phyloP scores from a whole-genome alignment of 108 stramenopile genomes.

The Cylindrotheca closterium region DNA sequence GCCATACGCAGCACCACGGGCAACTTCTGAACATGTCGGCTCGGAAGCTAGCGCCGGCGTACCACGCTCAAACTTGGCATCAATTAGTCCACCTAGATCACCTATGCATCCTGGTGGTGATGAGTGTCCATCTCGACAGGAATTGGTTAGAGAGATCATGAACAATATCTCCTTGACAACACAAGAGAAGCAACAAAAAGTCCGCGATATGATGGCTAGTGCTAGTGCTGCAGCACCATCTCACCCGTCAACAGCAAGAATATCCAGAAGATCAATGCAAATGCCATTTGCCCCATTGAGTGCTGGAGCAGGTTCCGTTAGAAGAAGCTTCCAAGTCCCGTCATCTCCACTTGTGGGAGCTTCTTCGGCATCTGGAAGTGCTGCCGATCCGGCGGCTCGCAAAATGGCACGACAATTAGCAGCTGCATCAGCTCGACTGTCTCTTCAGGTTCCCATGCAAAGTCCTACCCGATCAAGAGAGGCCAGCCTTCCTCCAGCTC shows the following conservation, averaged over 20 bases:
- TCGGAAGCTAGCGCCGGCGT: too few species aligned
- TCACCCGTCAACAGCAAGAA: not conserved
- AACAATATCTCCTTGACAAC: constrained; percentile 16
- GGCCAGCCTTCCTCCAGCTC: too few species aligned
- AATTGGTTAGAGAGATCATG: constrained; percentile 21
- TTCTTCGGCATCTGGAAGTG: not conserved
- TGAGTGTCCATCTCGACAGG: too few species aligned
- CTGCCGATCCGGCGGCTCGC: not conserved
- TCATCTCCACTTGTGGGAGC: not conserved
- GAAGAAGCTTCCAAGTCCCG: not conserved
- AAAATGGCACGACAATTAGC: constrained; percentile 1
- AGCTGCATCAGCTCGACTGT: not conserved
- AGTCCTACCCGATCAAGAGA: too few species aligned
- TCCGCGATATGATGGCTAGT: constrained; percentile 32
- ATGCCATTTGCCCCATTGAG: not conserved
- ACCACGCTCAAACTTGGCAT: too few species aligned
- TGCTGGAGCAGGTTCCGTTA: not conserved
- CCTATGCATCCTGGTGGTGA: too few species aligned
- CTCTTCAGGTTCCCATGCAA: too few species aligned
- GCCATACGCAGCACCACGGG: not conserved
- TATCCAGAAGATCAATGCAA: not conserved
- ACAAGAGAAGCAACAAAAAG: constrained; percentile 18
- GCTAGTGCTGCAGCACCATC: not conserved
- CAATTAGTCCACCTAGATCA: too few species aligned
- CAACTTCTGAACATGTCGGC: not conserved